Conservation (phyloP, 257 asterid species). For the Nicotiana noctiflora region DNA sequence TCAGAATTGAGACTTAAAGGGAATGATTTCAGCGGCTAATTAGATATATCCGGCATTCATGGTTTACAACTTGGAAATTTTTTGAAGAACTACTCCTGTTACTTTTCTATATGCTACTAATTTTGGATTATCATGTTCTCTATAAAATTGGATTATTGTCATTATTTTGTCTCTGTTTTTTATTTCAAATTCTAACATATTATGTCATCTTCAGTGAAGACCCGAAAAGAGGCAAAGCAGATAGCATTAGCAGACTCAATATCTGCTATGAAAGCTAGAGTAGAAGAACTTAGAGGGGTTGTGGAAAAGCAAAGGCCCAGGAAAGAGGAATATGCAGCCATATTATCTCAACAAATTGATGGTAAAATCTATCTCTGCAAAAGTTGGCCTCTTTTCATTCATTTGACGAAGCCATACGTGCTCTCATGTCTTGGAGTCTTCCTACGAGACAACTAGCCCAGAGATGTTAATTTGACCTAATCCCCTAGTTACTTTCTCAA, state of each 20-base stretch:
- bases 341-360: constrained; percentile 66
- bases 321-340: constrained; percentile 70
- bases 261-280: constrained; percentile 50
- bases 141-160: background rate
- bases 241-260: constrained; percentile 50
- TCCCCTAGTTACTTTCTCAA: background rate
- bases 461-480: background rate
- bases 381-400: constrained; percentile 9
- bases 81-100: background rate
- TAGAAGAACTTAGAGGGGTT: constrained; percentile 49
- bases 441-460: background rate
- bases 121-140: constrained; percentile 1
- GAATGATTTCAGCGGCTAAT: background rate
- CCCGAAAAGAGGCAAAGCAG: constrained; percentile 65
- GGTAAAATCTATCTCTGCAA: constrained; percentile 37
- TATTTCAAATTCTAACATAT: background rate
- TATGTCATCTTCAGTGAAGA: constrained; percentile 41
- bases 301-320: constrained; percentile 56
- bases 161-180: background rate
- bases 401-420: background rate
- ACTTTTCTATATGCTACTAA: background rate
- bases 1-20: background rate
- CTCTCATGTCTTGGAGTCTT: background rate
- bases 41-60: background rate
- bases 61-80: background rate